phyloP scores from a whole-genome alignment of 768 basidiomycete genomes.

The Mycena rebaudengoi region DNA sequence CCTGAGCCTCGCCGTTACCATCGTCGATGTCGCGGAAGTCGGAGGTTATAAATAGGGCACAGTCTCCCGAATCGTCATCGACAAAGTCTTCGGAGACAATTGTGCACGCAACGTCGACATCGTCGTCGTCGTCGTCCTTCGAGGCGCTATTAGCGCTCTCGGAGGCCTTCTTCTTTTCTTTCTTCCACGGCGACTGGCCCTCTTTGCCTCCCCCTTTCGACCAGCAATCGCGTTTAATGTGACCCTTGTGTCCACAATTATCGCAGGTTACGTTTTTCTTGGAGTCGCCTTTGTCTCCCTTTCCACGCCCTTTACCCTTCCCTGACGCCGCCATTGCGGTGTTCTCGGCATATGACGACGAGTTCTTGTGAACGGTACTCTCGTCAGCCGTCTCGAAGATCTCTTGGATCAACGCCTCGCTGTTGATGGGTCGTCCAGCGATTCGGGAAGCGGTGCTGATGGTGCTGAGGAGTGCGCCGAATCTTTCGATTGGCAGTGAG shows the following conservation, averaged over 20 bases:
- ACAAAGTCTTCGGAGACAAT: no score
- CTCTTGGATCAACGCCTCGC: constrained; percentile 11
- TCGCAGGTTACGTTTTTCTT: constrained; percentile 29
- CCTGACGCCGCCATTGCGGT: constrained; percentile 9
- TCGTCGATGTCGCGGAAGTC: neutral
- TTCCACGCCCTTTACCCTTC: constrained; percentile 12
- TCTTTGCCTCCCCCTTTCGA: no score
- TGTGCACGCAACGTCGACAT: neutral
- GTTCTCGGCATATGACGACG: neutral
- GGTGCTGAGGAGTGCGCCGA: constrained; percentile 3
- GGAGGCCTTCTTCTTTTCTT: constrained; percentile 24
- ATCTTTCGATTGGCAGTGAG: constrained; percentile 5
- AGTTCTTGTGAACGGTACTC: constrained; percentile 4
- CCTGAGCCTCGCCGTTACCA: neutral
- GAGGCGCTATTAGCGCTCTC: constrained; percentile 19
- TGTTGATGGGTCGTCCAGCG: neutral
- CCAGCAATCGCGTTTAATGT: constrained; percentile 33
- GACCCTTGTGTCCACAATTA: constrained; percentile 43
- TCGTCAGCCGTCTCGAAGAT: constrained; percentile 11
- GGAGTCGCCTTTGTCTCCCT: neutral
- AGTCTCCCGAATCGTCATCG: no score
- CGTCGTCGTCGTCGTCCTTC: constrained; percentile 19
- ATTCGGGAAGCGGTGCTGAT: constrained; percentile 4
- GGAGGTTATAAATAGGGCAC: no score
- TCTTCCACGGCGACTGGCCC: constrained; percentile 39